Conservation (phyloP, 1,139 yeast genomes). For the Suhomyces maxii region DNA sequence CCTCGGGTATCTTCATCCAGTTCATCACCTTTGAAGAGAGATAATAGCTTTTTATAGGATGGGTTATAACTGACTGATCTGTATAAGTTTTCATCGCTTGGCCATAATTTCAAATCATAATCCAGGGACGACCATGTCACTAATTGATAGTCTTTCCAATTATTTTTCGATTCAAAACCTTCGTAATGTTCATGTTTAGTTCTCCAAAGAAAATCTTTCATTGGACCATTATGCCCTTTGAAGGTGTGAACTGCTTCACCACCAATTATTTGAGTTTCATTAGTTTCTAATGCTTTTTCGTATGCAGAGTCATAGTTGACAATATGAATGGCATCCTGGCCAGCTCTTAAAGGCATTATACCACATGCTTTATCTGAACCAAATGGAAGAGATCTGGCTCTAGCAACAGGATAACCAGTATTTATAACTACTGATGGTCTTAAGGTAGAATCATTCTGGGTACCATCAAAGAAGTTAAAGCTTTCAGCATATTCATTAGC, state of each 20-base stretch:
- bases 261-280: slow-evolving; percentile 28
- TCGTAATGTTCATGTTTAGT: slow-evolving; percentile 45
- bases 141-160: slow-evolving; percentile 80
- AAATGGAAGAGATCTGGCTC: slow-evolving; percentile 87
- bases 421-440: slow-evolving; percentile 60
- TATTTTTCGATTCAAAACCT: slow-evolving; percentile 43
- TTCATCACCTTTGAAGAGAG: slow-evolving; percentile 19
- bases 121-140: slow-evolving; percentile 92
- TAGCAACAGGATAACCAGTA: slow-evolving; percentile 82
- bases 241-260: slow-evolving; percentile 58
- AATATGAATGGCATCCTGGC: slow-evolving; percentile 70
- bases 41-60: slow-evolving; percentile 31
- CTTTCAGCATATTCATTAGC: slow-evolving; percentile 18
- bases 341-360: slow-evolving; percentile 88
- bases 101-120: slow-evolving; percentile 82
- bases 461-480: slow-evolving; percentile 26
- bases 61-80: slow-evolving; percentile 58
- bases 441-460: slow-evolving; percentile 13
- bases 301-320: slow-evolving; percentile 56
- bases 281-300: slow-evolving; percentile 30
- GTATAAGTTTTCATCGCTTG: slow-evolving; percentile 60
- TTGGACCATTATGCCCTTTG: slow-evolving; percentile 80
- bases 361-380: slow-evolving; percentile 78
- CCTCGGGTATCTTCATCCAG: slow-evolving; percentile 18
- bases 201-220: slow-evolving; percentile 88